phyloP scores from a whole-genome alignment of 768 basidiomycete genomes.

The Naganishia vishniacii region DNA sequence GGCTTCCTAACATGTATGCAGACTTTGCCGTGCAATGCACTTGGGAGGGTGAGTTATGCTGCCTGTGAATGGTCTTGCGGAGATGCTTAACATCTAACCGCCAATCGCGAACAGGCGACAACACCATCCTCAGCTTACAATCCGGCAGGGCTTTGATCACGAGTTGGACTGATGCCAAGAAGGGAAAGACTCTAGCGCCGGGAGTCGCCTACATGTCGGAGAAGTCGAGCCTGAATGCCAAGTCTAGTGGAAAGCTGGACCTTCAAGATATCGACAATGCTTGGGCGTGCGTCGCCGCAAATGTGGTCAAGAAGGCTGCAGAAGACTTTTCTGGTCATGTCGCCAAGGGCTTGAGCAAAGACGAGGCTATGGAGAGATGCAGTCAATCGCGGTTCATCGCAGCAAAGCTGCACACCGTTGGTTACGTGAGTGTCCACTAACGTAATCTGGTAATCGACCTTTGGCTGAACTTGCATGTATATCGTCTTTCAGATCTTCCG shows the following conservation, averaged over 20 bases:
- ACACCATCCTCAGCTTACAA: constrained; percentile 50
- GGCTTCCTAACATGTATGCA: constrained; percentile 48
- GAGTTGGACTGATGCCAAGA: constrained; percentile 48
- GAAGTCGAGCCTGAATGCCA: constrained; percentile 40
- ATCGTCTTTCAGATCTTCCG: constrained; percentile 48
- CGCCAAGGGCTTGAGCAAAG: constrained; percentile 48
- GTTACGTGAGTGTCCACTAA: constrained; percentile 29
- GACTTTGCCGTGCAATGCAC: constrained; percentile 51
- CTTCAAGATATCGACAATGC: constrained; percentile 48
- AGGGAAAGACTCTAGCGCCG: constrained; percentile 48
- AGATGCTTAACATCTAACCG: no score
- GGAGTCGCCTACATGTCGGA: constrained; percentile 50
- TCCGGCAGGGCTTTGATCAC: constrained; percentile 47
- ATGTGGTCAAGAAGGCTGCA: constrained; percentile 50
- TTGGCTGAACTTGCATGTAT: neutral
- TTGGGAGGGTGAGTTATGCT: constrained; percentile 43
- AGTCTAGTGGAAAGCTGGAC: constrained; percentile 43
- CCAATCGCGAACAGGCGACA: constrained; percentile 49
- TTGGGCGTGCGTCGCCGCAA: constrained; percentile 50
- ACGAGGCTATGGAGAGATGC: constrained; percentile 51
- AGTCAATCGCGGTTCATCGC: constrained; percentile 51
- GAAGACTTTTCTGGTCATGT: constrained; percentile 45
- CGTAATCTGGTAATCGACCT: neutral
- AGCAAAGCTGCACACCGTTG: constrained; percentile 50
- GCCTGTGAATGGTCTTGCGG: neutral